Evolutionary conservation across 2,329 filamentous ascomycete genomes (phyloP).

Genomic region (Colletotrichum limetticola): DNA sequence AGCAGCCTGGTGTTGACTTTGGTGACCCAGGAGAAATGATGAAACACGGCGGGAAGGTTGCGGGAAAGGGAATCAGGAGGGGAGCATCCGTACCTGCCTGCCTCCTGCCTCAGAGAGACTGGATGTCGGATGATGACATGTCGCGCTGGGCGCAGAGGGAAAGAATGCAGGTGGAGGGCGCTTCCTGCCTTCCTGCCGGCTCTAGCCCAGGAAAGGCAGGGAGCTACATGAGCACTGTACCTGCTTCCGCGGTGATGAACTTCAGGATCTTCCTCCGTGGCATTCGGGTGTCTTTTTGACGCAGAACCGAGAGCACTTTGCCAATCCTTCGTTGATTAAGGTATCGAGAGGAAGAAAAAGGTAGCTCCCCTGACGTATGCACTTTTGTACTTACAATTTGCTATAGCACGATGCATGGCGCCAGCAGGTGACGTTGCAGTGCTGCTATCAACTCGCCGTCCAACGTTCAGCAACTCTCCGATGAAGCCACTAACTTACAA

Average conservation of each 20-base stretch:
- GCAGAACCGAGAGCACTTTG: background rate
- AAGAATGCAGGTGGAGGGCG: slow-evolving; percentile 1
- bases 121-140: slow-evolving; percentile 32
- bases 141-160: background rate
- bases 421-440: background rate
- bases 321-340: background rate
- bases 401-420: background rate
- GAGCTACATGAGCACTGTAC: slow-evolving; percentile 16
- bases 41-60: slow-evolving; percentile 29
- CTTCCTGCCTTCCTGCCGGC: background rate
- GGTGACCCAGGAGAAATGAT: slow-evolving; percentile 26
- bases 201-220: slow-evolving; percentile 16
- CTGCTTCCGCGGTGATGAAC: background rate
- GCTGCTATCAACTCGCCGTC: background rate
- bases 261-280: slow-evolving; percentile 6
- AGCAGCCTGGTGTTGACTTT: slow-evolving; percentile 23
- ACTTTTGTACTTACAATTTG: background rate
- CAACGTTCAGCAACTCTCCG: background rate
- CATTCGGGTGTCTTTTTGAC: background rate
- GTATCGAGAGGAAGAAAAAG: background rate
- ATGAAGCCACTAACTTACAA: slow-evolving; percentile 1
- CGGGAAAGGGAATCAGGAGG: slow-evolving; percentile 1
- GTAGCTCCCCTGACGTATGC: background rate
- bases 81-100: background rate
- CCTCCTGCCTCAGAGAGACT: slow-evolving; percentile 7